These are phyloP conservation scores for Blastomyces parvus DNA, from an alignment of 2,329 filamentous ascomycete species.

Conservation along the genomic window DNA sequence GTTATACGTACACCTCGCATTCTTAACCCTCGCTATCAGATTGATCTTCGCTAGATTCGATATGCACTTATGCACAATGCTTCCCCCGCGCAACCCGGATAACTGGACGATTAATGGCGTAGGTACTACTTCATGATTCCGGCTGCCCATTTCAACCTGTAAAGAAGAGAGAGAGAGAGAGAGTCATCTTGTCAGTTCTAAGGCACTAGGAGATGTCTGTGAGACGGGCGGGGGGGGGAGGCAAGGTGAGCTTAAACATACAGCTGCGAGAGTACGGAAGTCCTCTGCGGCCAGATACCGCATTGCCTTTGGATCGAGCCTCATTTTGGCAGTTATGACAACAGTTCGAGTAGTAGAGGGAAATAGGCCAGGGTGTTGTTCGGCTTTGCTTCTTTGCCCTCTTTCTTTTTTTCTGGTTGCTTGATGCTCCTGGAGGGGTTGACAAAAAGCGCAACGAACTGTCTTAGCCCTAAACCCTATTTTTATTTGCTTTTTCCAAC, in stretches of 20 bases:
- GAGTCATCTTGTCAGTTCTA: not conserved
- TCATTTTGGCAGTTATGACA: slow-evolving; percentile 52
- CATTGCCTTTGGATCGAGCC: slow-evolving; percentile 86
- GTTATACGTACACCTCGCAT: slow-evolving; percentile 61
- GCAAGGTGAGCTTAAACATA: slow-evolving; percentile 38
- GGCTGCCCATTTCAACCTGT: slow-evolving; percentile 84
- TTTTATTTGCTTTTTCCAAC: slow-evolving; percentile 18
- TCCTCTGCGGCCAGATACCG: slow-evolving; percentile 88
- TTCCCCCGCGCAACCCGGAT: slow-evolving; percentile 66
- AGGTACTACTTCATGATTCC: slow-evolving; percentile 94
- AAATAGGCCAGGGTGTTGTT: not conserved
- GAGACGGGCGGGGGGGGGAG: too few species aligned
- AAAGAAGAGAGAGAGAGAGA: not conserved
- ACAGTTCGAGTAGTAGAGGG: not conserved
- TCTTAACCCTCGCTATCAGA: slow-evolving; percentile 85
- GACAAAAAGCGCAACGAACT: slow-evolving; percentile 15
- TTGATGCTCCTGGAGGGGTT: not conserved
- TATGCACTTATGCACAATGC: slow-evolving; percentile 75
- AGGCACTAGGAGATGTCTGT: too few species aligned
- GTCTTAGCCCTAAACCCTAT: slow-evolving; percentile 34
- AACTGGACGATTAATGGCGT: slow-evolving; percentile 79
- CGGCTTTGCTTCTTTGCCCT: not conserved
- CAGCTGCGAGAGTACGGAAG: slow-evolving; percentile 88
- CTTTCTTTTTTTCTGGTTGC: not conserved
- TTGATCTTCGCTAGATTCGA: slow-evolving; percentile 85